A percentile compares a stretch with the other conserved stretches of the same genome.
phyloP scores from a whole-genome alignment of 495 filamentous ascomycete species.

The Aspergillus carlsbadensis region DNA sequence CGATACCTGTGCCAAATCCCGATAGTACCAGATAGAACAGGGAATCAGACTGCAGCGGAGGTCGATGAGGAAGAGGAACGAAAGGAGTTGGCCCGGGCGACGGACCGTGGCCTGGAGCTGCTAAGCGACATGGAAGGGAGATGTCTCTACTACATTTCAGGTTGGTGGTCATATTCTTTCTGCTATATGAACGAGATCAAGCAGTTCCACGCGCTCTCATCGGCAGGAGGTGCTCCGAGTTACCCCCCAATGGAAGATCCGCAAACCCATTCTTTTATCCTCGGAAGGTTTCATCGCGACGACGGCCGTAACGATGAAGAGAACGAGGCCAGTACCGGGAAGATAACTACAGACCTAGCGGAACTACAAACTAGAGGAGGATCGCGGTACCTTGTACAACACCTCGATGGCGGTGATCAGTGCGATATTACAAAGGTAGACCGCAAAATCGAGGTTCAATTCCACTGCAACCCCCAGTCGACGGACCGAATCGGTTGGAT shows the following conservation, averaged over 20 bases:
- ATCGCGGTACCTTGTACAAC: slow-evolving; percentile 87
- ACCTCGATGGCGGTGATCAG: slow-evolving; percentile 76
- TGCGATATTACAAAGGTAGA: slow-evolving; percentile 90
- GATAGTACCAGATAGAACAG: slow-evolving; percentile 50
- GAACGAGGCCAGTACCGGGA: slow-evolving; percentile 29
- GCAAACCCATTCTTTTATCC: slow-evolving; percentile 71
- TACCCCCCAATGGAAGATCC: slow-evolving; percentile 75
- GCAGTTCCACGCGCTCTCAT: slow-evolving; percentile 85
- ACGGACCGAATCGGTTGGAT: slow-evolving; percentile 88
- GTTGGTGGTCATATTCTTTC: slow-evolving; percentile 98
- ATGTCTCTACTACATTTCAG: slow-evolving; percentile 87
- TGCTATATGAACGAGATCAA: slow-evolving; percentile 86
- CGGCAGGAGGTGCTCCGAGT: slow-evolving; percentile 60
- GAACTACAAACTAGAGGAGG: slow-evolving; percentile 80
- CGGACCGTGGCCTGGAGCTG: slow-evolving; percentile 84
- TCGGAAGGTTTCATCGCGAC: slow-evolving; percentile 59
- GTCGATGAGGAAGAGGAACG: slow-evolving; percentile 65
- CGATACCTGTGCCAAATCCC: slow-evolving; percentile 87
- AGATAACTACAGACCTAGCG: slow-evolving; percentile 42
- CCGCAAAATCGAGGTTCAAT: slow-evolving; percentile 85
- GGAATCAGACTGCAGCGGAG: slow-evolving; percentile 52
- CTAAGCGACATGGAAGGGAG: slow-evolving; percentile 79
- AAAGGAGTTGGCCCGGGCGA: slow-evolving; percentile 81
- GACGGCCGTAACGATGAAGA: slow-evolving; percentile 25
- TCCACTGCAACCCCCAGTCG: slow-evolving; percentile 84